A percentile compares a stretch with the other conserved stretches of the same genome.
Conservation (phyloP, 495 filamentous ascomycete species). For the Neurospora terricola region DNA sequence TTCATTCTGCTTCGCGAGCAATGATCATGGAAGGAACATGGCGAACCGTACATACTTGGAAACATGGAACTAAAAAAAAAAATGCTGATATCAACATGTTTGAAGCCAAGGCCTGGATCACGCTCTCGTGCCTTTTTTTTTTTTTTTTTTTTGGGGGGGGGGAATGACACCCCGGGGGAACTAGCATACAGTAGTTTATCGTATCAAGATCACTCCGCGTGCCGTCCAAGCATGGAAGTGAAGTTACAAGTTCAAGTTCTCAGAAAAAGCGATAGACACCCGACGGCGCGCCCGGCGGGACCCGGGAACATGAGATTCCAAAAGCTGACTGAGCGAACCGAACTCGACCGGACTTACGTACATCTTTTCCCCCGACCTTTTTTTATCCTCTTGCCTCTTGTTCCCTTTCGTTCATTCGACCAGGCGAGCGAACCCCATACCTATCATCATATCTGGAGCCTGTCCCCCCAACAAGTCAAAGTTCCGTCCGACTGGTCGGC, state of each 20-base stretch:
- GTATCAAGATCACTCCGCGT: background rate
- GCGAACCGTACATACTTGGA: background rate
- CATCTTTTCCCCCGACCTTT: background rate
- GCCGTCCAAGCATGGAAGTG: background rate
- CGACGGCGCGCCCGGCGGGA: background rate
- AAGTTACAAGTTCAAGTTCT: background rate
- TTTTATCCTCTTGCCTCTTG: background rate
- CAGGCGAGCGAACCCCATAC: background rate
- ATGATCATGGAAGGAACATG: background rate
- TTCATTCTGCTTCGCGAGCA: background rate
- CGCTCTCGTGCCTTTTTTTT: background rate
- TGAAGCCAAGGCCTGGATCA: background rate
- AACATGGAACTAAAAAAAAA: background rate
- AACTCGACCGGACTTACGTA: background rate
- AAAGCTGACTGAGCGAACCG: background rate
- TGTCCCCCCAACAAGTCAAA: constrained; percentile 1
- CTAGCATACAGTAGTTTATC: background rate
- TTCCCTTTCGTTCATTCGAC: background rate
- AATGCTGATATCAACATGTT: background rate
- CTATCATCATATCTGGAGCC: background rate
- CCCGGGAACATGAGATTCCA: background rate
- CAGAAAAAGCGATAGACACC: background rate
- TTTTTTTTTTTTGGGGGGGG: background rate
- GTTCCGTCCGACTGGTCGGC: constrained; percentile 1
- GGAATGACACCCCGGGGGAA: background rate